Percentiles rank a stretch among this genome's conserved stretches.
phyloP scores from a whole-genome alignment of 2,329 filamentous ascomycete species.

The Sordariomycetes sp. region DNA sequence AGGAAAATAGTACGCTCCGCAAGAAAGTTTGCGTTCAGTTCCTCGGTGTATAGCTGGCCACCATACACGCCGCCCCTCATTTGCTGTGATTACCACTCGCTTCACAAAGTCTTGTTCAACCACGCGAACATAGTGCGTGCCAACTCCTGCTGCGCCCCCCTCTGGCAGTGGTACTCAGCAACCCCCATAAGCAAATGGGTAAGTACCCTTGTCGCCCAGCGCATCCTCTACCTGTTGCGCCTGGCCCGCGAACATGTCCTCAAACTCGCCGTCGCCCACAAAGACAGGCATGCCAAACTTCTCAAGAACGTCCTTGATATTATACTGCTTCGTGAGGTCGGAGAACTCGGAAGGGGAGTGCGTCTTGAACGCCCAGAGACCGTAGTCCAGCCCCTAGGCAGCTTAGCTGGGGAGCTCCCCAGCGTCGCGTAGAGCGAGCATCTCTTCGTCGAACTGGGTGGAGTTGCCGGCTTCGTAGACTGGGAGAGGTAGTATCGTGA shows the following conservation, averaged over 20 bases:
- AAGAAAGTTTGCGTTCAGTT: too few relatives aligned
- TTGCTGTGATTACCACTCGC: not conserved
- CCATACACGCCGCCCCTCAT: not conserved
- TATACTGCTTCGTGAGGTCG: slow-evolving; percentile 8
- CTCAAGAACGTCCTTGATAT: slow-evolving; percentile 7
- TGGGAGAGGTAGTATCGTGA: too few relatives aligned
- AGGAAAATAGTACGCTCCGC: too few relatives aligned
- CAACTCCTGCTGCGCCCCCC: slow-evolving; percentile 3
- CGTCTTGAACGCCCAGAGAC: slow-evolving; percentile 14
- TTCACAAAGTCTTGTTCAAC: slow-evolving; percentile 5
- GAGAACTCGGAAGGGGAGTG: slow-evolving; percentile 11
- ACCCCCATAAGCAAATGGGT: not conserved
- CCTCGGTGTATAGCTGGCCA: not conserved
- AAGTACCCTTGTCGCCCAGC: slow-evolving; percentile 6
- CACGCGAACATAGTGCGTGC: not conserved
- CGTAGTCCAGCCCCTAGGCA: slow-evolving; percentile 13
- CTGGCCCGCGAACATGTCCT: slow-evolving; percentile 8
- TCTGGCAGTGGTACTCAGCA: slow-evolving; percentile 5
- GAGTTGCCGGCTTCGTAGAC: slow-evolving; percentile 9
- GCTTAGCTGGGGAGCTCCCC: slow-evolving; percentile 6
- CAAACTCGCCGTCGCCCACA: slow-evolving; percentile 11
- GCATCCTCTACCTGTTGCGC: slow-evolving; percentile 2
- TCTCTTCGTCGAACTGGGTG: slow-evolving; percentile 9
- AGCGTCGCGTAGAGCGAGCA: slow-evolving; percentile 2
- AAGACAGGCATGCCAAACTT: slow-evolving; percentile 12